Conservation (phyloP, 78 protist species). For the Cavenderia fasciculata region DNA sequence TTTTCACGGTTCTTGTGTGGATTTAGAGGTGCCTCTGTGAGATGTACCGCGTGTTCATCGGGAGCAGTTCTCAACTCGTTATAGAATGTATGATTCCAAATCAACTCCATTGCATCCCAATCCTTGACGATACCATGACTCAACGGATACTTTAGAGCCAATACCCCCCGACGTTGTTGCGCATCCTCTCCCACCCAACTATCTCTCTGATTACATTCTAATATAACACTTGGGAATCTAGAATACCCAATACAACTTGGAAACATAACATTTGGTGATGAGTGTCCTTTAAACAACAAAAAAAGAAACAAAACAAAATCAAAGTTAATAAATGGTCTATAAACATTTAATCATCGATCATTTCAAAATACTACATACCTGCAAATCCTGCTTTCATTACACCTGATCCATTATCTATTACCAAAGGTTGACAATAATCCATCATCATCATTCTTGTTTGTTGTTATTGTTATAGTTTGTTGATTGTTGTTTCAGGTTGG, state of each 20-base stretch:
- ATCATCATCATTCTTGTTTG: too few species aligned
- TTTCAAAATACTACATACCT: background rate
- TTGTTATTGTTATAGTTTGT: too few species aligned
- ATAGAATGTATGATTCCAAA: slow-evolving; percentile 96
- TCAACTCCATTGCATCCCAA: slow-evolving; percentile 94
- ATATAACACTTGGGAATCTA: slow-evolving; percentile 43
- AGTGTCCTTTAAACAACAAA: background rate
- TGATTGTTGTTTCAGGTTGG: too few species aligned
- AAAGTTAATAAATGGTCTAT: too few species aligned
- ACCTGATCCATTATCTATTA: background rate
- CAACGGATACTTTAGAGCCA: slow-evolving; percentile 80
- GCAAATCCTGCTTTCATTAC: background rate
- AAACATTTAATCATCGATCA: too few species aligned
- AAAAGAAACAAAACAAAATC: too few species aligned
- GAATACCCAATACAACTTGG: slow-evolving; percentile 92
- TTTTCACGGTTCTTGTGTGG: slow-evolving; percentile 95
- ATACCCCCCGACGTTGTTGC: slow-evolving; percentile 79
- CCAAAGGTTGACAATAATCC: too few species aligned
- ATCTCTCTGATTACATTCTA: slow-evolving; percentile 74
- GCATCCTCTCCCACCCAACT: slow-evolving; percentile 95
- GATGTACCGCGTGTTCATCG: slow-evolving; percentile 95
- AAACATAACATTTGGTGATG: slow-evolving; percentile 30
- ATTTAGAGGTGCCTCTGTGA: slow-evolving; percentile 97
- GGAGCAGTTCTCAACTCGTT: slow-evolving; percentile 94
- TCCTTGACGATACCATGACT: slow-evolving; percentile 67